These are phyloP conservation scores for Cytospora schulzeri DNA, from an alignment of 2,329 filamentous ascomycete species.

Conservation along the genomic window DNA sequence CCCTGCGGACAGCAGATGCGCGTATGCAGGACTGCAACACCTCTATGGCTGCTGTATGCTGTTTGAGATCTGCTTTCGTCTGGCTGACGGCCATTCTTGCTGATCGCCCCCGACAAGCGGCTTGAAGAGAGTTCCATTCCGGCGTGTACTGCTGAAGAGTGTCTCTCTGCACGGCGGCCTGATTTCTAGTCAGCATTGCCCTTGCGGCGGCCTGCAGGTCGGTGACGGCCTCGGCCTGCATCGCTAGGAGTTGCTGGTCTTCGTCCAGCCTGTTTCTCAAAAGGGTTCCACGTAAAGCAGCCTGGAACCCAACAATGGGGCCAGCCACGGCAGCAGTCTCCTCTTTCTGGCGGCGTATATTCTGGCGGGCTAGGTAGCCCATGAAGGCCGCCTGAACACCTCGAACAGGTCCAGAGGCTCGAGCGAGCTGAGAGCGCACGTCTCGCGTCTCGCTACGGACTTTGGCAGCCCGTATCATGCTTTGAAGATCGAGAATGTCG, in stretches of 20 bases:
- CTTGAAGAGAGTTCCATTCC: constrained; percentile 54
- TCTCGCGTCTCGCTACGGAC: constrained; percentile 60
- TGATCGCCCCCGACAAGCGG: constrained; percentile 50
- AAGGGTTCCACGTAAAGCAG: constrained; percentile 64
- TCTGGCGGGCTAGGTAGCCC: constrained; percentile 66
- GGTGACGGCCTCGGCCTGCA: constrained; percentile 52
- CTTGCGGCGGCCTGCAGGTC: constrained; percentile 67
- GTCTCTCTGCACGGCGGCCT: constrained; percentile 53
- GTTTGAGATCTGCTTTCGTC: constrained; percentile 51
- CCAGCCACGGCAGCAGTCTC: constrained; percentile 55
- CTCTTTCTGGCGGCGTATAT: constrained; percentile 56
- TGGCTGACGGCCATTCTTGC: constrained; percentile 47
- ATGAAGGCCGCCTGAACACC: constrained; percentile 67
- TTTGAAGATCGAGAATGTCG: constrained; percentile 79
- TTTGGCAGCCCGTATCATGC: constrained; percentile 71
- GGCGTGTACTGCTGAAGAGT: constrained; percentile 53
- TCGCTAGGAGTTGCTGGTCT: constrained; percentile 55
- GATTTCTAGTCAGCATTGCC: constrained; percentile 60
- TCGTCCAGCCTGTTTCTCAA: constrained; percentile 58
- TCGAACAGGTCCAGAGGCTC: constrained; percentile 64
- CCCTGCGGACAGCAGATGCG: constrained; percentile 56
- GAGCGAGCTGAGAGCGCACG: constrained; percentile 60
- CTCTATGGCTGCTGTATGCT: constrained; percentile 47
- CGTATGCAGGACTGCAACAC: constrained; percentile 55
- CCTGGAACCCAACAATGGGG: constrained; percentile 63